A percentile compares a stretch with the other conserved stretches of the same genome.
phyloP scores from a whole-genome alignment of 495 filamentous ascomycete species.

The Aspergillus avenaceus region DNA sequence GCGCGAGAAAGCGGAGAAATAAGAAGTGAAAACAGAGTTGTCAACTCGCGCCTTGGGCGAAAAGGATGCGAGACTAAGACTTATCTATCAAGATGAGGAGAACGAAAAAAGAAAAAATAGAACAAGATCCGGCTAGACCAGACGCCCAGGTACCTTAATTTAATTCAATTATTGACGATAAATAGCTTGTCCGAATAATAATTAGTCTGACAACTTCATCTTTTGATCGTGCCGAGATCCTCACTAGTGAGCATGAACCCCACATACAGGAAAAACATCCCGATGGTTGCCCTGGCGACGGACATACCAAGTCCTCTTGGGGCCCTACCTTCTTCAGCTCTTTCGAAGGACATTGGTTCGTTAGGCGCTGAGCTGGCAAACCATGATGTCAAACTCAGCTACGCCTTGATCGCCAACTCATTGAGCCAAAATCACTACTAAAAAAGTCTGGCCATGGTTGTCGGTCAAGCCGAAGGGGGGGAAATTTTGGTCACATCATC shows the following conservation, averaged over 20 bases:
- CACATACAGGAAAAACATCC: conserved; percentile 5
- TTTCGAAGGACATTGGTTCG: background rate
- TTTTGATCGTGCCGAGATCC: conserved; percentile 12
- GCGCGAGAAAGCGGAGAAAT: conserved; percentile 4
- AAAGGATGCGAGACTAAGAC: conserved; percentile 6
- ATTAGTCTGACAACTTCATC: conserved; percentile 4
- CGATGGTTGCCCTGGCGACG: conserved; percentile 13
- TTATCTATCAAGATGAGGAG: conserved; percentile 15
- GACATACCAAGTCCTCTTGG: background rate
- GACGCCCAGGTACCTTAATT: conserved; percentile 7
- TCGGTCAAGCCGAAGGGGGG: no score
- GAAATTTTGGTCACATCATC: no score
- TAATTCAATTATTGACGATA: conserved; percentile 9
- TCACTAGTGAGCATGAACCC: conserved; percentile 12
- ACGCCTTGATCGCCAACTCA: background rate
- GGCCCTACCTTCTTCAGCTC: conserved; percentile 1
- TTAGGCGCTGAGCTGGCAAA: background rate
- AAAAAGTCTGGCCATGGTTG: no score
- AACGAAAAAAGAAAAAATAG: conserved; percentile 1
- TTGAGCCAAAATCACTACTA: background rate
- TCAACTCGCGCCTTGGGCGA: conserved; percentile 11
- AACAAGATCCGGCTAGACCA: conserved; percentile 6
- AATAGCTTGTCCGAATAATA: conserved; percentile 9
- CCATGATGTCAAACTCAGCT: conserved; percentile 5
- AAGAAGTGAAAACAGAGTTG: conserved; percentile 1